phyloP scores from a whole-genome alignment of 108 stramenopile species.

The Discostella pseudostelligera region DNA sequence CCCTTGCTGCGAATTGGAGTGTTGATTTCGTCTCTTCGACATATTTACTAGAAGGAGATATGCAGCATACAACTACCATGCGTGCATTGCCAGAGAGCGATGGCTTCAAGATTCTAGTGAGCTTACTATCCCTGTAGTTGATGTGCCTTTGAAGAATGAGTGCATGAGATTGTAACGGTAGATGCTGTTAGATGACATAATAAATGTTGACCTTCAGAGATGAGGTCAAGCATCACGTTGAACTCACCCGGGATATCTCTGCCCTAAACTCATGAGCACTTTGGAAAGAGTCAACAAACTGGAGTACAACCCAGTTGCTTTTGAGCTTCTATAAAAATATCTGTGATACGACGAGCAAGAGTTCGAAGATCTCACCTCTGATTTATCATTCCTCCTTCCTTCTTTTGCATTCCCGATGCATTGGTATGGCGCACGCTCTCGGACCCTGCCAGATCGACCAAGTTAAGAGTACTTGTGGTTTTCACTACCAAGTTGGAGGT shows the following conservation, averaged over 20 bases:
- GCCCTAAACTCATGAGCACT: constrained; percentile 61
- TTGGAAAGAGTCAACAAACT: constrained; percentile 74
- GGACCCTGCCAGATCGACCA: constrained; percentile 88
- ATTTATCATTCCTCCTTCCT: constrained; percentile 99
- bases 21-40: constrained; percentile 98
- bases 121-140: constrained; percentile 98
- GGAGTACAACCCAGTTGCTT: neutral
- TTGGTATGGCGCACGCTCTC: constrained; percentile 89
- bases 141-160: constrained; percentile 64
- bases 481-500: constrained; percentile 23
- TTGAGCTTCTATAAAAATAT: neutral
- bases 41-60: constrained; percentile 96
- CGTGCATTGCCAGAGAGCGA: constrained; percentile 88
- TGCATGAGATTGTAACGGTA: neutral
- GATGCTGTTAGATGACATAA: neutral
- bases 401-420: constrained; percentile 91
- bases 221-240: too few species aligned
- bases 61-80: constrained; percentile 84
- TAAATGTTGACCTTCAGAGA: too few species aligned
- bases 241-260: constrained; percentile 29
- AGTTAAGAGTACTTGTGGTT: constrained; percentile 58
- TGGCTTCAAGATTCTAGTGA: constrained; percentile 97
- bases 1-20: constrained; percentile 96
- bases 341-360: neutral
- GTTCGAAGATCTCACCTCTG: constrained; percentile 53